These are phyloP conservation scores for Harringtonia aguacate DNA, from an alignment of 2,329 filamentous ascomycete genomes.

Conservation along the genomic window DNA sequence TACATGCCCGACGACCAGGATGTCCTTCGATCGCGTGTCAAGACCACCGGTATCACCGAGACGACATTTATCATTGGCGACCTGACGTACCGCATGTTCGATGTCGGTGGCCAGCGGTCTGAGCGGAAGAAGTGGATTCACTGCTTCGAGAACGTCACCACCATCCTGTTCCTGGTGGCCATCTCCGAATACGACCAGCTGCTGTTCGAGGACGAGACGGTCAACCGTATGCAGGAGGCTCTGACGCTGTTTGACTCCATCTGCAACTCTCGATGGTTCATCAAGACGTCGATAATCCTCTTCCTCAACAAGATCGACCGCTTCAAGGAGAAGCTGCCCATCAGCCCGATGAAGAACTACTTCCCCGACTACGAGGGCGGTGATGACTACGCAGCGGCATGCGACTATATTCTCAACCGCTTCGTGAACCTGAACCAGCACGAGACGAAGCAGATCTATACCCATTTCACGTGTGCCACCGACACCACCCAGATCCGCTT, in stretches of 20 bases:
- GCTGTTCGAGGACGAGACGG: conserved; percentile 90
- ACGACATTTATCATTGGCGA: conserved; percentile 94
- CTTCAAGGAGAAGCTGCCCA: conserved; percentile 75
- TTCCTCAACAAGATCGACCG: conserved; percentile 88
- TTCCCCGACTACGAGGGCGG: conserved; percentile 91
- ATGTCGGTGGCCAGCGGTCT: conserved; percentile 89
- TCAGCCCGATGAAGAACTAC: conserved; percentile 80
- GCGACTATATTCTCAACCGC: conserved; percentile 97
- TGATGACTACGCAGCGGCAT: conserved; percentile 88
- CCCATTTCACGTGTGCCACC: conserved; percentile 97
- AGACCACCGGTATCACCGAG: conserved; percentile 95
- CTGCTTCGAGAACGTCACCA: conserved; percentile 96
- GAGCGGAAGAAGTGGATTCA: conserved; percentile 99
- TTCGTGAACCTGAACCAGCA: conserved; percentile 98
- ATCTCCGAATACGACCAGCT: conserved; percentile 97
- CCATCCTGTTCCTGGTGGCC: conserved; percentile 91
- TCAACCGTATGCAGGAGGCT: conserved; percentile 89
- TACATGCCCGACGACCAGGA: conserved; percentile 95
- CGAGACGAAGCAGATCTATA: conserved; percentile 99
- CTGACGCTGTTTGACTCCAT: conserved; percentile 80
- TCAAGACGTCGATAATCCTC: conserved; percentile 78
- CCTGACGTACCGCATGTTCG: conserved; percentile 94
- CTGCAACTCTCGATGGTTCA: conserved; percentile 84
- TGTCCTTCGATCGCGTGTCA: conserved; percentile 89
- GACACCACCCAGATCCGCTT: conserved; percentile 98